phyloP scores from a whole-genome alignment of 2,329 filamentous ascomycete genomes.

The Fusarium citri region DNA sequence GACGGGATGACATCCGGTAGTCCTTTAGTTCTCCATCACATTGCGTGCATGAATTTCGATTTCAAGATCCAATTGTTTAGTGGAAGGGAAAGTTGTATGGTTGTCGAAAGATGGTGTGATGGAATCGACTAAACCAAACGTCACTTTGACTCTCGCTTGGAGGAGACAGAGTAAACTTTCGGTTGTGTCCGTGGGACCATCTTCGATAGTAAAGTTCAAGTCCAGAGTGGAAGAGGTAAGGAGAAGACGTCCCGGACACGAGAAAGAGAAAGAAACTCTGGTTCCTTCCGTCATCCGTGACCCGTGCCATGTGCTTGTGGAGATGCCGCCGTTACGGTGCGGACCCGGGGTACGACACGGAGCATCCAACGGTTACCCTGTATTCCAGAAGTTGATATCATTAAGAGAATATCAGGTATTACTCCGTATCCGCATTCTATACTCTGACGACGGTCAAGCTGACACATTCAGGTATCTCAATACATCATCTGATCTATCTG shows the following conservation, averaged over 20 bases:
- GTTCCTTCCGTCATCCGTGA: slow-evolving; percentile 38
- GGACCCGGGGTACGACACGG: slow-evolving; percentile 33
- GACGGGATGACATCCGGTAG: slow-evolving; percentile 41
- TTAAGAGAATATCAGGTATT: background rate
- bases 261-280: slow-evolving; percentile 15
- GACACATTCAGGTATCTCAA: background rate
- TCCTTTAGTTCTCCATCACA: background rate
- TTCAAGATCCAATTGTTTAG: background rate
- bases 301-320: slow-evolving; percentile 23
- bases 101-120: slow-evolving; percentile 24
- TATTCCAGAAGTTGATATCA: background rate
- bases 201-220: background rate
- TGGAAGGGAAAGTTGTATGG: no score
- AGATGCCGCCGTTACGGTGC: slow-evolving; percentile 35
- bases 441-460: background rate
- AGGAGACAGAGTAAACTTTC: background rate
- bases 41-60: slow-evolving; percentile 18
- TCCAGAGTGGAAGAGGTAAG: background rate
- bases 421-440: background rate
- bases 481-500: background rate
- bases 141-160: slow-evolving; percentile 40
- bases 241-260: slow-evolving; percentile 8
- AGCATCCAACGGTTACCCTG: slow-evolving; percentile 37
- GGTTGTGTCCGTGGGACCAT: background rate
- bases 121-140: slow-evolving; percentile 30